phyloP scores from a whole-genome alignment of 371 early-diverging fungal species.

The Actinomortierella wolfii region DNA sequence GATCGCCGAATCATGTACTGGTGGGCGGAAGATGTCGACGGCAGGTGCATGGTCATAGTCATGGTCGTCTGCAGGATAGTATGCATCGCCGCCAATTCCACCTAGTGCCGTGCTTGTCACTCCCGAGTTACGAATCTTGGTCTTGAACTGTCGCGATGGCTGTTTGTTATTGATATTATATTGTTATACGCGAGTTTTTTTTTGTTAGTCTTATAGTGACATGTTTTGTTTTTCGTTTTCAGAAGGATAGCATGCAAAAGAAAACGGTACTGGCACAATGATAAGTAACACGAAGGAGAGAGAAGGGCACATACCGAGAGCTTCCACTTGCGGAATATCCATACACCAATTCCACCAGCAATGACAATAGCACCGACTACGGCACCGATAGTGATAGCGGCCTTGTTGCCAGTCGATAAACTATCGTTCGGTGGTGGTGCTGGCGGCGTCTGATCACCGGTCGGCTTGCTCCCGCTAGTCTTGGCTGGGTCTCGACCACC shows the following conservation, averaged over 20 bases:
- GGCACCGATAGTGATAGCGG: conserved; percentile 16
- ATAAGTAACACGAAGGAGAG: too few species aligned
- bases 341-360: conserved; percentile 32
- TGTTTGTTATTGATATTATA: not conserved
- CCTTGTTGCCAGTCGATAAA: not conserved
- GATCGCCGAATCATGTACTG: not conserved
- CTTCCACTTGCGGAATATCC: conserved; percentile 49
- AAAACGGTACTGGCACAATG: too few species aligned
- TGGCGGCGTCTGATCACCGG: not conserved
- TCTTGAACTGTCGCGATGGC: conserved; percentile 37
- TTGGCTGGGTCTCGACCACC: not conserved
- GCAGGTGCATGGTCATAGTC: too few species aligned
- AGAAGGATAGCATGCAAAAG: not conserved
- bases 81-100: too few species aligned
- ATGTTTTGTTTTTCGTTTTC: not conserved
- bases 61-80: too few species aligned
- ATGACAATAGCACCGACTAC: conserved; percentile 22
- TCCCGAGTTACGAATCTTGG: conserved; percentile 13
- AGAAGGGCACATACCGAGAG: conserved; percentile 43
- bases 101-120: too few species aligned
- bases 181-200: not conserved
- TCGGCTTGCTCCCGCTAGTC: not conserved
- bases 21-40: conserved; percentile 12
- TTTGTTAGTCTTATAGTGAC: not conserved
- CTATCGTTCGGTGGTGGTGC: too few species aligned